These are phyloP conservation scores for Rhazya stricta DNA, from an alignment of 257 asterid genomes.

Conservation along the genomic window DNA sequence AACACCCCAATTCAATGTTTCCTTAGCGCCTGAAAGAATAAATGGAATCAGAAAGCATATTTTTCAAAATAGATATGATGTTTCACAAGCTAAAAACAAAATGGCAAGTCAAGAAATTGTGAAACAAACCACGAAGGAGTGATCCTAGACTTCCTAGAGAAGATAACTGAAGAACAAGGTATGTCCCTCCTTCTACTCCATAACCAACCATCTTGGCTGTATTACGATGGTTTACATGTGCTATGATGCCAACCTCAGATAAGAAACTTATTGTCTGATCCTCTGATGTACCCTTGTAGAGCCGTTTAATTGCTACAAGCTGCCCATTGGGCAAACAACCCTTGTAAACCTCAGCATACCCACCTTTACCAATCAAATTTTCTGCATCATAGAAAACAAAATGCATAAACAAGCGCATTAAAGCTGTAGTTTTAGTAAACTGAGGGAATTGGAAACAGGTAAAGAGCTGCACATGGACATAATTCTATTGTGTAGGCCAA, in stretches of 20 bases:
- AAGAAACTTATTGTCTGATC: slow-evolving; percentile 39
- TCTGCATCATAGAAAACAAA: slow-evolving; percentile 27
- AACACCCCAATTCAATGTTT: slow-evolving; percentile 40
- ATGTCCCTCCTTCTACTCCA: slow-evolving; percentile 69
- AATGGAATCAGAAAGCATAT: not conserved
- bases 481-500: not conserved
- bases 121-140: slow-evolving; percentile 47
- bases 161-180: slow-evolving; percentile 54
- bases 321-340: slow-evolving; percentile 55
- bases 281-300: slow-evolving; percentile 43
- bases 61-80: not conserved
- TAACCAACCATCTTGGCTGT: slow-evolving; percentile 70
- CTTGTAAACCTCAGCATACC: slow-evolving; percentile 63
- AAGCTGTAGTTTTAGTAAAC: not conserved
- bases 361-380: slow-evolving; percentile 65
- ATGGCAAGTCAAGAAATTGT: not conserved
- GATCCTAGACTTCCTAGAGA: slow-evolving; percentile 61
- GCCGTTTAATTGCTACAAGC: slow-evolving; percentile 53
- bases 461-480: not conserved
- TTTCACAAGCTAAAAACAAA: not conserved
- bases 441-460: not conserved
- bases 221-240: slow-evolving; percentile 66
- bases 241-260: slow-evolving; percentile 65
- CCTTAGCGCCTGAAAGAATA: slow-evolving; percentile 34
- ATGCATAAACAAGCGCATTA: not conserved